Evolutionary conservation across 306 rosid genomes (phyloP), one percentile per base, ranked within the genome.

Genomic region (Cucurbita maxima): DNA sequence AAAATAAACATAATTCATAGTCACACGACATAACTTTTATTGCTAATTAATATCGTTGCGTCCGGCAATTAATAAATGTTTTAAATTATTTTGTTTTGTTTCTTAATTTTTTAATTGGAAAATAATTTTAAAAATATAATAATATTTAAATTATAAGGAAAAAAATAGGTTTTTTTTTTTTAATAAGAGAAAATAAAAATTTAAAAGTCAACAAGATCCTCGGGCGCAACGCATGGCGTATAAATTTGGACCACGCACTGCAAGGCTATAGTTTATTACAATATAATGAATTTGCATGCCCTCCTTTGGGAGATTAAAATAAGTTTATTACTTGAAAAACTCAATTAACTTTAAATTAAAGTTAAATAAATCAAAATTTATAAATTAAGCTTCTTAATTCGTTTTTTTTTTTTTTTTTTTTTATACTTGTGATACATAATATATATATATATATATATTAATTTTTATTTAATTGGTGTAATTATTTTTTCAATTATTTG

Each of bases 171-270:
- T 38, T 16, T 0, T 38, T 44, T 67, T 43, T 2, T 36, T n/a
- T n/a, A 0, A 64, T 64, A 41, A 7, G 71, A 43, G 30, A 41
- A 45, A 20, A 18, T 8, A 10, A 6, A 47, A 45, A 20, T 43
- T 59, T 16, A 12, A 47, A 74, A 74, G 77, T 74, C 77, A 59
- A 59, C 56, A 57, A 74, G 4, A 9, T 18, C 43, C 71, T 58
- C 57, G 77, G 77, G 77, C 77, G 77, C 77, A 59, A 25, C 55
- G 71, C 58, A 60, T 74, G 77, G 56, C 77, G 77, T 74, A 59
- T 60, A 74, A 74, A 43, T 58, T 59, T 74, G 77, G 30, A 25
- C 74, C 55, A 59, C 71, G 53, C 71, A 47, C 58, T 74, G 67
- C 69, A 59, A 59, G 34, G 51, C 76, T 13, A 2, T 51, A 47